These are phyloP conservation scores for Vigna hirtella DNA, from an alignment of 306 rosid genomes.

Conservation along the genomic window DNA sequence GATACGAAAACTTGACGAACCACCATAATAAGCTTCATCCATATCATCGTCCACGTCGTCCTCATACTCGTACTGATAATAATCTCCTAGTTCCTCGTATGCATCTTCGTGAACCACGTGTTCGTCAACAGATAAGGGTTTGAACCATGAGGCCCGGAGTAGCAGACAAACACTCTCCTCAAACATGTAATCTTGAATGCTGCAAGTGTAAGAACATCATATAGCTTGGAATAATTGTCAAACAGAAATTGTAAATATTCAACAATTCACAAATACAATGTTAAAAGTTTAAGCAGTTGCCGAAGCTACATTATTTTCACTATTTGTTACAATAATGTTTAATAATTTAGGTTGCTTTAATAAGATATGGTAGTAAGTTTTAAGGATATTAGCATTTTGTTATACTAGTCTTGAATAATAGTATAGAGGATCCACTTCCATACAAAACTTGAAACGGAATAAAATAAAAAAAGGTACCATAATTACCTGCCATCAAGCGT, in stretches of 20 bases:
- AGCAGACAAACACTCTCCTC: conserved; percentile 96
- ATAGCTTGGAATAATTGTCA: conserved; percentile 2
- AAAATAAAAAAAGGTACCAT: not conserved
- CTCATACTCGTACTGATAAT: conserved; percentile 54
- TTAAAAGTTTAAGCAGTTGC: not conserved
- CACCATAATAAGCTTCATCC: conserved; percentile 64
- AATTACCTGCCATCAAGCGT: conserved; percentile 93
- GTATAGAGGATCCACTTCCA: not conserved
- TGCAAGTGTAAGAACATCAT: conserved; percentile 41
- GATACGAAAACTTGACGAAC: conserved; percentile 67
- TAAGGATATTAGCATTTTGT: not conserved
- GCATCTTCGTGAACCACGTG: conserved; percentile 48
- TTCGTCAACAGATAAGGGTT: conserved; percentile 60
- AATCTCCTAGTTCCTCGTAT: conserved; percentile 55
- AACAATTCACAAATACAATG: not conserved
- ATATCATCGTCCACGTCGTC: conserved; percentile 58
- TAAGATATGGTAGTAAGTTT: not conserved
- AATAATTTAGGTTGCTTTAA: not conserved
- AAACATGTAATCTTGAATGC: conserved; percentile 80
- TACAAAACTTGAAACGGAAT: conserved; percentile 6
- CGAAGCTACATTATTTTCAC: not conserved
- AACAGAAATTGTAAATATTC: not conserved
- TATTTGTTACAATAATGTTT: not conserved
- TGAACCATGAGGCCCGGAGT: conserved; percentile 87
- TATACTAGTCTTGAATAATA: no score